Conservation (phyloP, 2,329 filamentous ascomycete species). For the Hypoxylon sp. region DNA sequence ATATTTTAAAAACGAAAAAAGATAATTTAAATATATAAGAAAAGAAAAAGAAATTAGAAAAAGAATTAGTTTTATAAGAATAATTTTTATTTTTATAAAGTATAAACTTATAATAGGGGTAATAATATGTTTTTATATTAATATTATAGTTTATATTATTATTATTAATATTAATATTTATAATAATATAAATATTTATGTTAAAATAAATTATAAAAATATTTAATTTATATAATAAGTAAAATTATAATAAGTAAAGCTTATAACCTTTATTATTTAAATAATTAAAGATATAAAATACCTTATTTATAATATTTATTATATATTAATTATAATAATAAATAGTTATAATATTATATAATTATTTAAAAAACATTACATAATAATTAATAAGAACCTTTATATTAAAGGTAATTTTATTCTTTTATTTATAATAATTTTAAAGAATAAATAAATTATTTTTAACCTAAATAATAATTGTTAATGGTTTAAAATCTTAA, state of each 20-base stretch:
- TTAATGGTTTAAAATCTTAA: background rate
- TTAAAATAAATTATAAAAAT: conserved; percentile 4
- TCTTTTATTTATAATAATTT: background rate
- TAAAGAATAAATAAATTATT: background rate
- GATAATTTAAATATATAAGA: background rate
- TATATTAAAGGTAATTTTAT: background rate
- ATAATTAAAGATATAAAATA: background rate
- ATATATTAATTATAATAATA: background rate
- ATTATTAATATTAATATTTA: background rate
- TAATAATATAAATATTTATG: background rate
- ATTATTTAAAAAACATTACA: background rate
- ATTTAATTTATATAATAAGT: conserved; percentile 4
- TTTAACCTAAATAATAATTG: background rate
- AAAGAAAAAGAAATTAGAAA: background rate
- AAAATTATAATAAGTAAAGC: background rate
- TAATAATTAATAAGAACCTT: background rate
- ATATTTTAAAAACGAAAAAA: background rate
- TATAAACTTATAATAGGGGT: background rate
- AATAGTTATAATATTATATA: background rate
- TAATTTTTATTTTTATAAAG: background rate
- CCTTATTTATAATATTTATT: background rate
- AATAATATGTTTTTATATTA: background rate
- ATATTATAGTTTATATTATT: background rate
- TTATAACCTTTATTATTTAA: background rate
- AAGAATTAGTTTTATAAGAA: background rate